Percentiles rank a stretch among this genome's conserved stretches.
Conservation (phyloP, 1,284 basidiomycete species). For the Apiotrichum veenhuisii region DNA sequence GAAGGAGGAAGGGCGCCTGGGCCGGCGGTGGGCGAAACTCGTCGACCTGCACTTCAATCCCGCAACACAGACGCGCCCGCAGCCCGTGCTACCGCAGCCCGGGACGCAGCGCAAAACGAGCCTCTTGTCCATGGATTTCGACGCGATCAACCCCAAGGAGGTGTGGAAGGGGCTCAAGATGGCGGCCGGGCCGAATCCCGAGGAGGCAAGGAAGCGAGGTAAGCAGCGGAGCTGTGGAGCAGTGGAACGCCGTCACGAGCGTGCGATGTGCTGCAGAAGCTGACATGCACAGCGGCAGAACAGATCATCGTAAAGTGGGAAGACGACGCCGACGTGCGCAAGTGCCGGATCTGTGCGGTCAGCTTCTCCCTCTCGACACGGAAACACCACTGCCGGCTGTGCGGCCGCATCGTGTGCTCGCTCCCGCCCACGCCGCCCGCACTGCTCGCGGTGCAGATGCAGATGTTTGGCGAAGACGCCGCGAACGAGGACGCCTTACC, state of each 20-base stretch:
- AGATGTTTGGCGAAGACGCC: constrained; percentile 39
- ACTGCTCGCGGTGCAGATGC: constrained; percentile 50
- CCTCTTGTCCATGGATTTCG: constrained; percentile 19
- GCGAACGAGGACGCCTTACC: constrained; percentile 26
- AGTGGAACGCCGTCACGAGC: too few species aligned
- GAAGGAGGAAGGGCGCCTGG: constrained; percentile 72
- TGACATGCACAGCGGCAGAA: constrained; percentile 61
- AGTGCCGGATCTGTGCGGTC: constrained; percentile 80
- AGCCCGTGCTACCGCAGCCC: constrained; percentile 18
- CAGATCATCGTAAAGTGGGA: constrained; percentile 95
- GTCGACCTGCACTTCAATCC: constrained; percentile 75
- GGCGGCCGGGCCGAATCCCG: constrained; percentile 57
- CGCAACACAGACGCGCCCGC: constrained; percentile 16
- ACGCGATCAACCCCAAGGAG: constrained; percentile 44
- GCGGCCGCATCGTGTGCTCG: constrained; percentile 88
- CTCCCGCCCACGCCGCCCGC: constrained; percentile 65
- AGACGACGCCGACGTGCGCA: constrained; percentile 67
- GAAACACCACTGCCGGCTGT: constrained; percentile 94
- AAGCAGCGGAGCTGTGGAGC: constrained; percentile 11
- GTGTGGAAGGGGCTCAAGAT: constrained; percentile 55
- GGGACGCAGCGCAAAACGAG: constrained; percentile 18
- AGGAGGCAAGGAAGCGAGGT: constrained; percentile 47
- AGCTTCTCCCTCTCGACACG: constrained; percentile 86
- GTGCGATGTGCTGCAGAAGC: background rate
- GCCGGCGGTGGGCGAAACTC: constrained; percentile 77